Conservation (phyloP, 148 eudicot species). For the Linanthus parryae region DNA sequence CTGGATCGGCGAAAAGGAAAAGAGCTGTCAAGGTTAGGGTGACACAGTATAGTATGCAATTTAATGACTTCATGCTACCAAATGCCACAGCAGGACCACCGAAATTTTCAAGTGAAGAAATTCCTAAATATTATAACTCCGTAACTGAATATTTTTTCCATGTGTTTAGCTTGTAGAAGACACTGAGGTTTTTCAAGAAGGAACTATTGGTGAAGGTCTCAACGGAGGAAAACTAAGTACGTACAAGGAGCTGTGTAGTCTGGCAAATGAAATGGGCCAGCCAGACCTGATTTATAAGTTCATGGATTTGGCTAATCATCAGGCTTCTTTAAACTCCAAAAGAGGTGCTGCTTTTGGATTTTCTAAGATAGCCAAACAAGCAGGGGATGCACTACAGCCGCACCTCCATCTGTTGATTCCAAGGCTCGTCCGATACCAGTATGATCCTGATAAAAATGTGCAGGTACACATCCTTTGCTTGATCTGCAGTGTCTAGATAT, state of each 20-base stretch:
- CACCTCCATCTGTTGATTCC: constrained; percentile 70
- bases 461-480: constrained; percentile 48
- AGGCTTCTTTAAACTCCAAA: constrained; percentile 88
- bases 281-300: constrained; percentile 93
- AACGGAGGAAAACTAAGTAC: constrained; percentile 89
- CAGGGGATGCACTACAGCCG: constrained; percentile 91
- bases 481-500: no score
- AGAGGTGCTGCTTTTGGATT: constrained; percentile 99
- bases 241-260: constrained; percentile 88
- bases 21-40: constrained; percentile 79
- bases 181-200: constrained; percentile 91
- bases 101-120: no score
- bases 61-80: no score
- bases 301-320: constrained; percentile 98
- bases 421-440: constrained; percentile 94
- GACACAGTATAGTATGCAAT: not conserved
- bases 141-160: not conserved
- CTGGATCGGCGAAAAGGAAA: constrained; percentile 97
- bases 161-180: constrained; percentile 80
- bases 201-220: constrained; percentile 76
- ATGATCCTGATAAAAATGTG: constrained; percentile 95
- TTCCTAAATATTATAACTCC: not conserved
- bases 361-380: constrained; percentile 94
- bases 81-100: no score
- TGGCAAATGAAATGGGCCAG: constrained; percentile 98